Evolutionary conservation across 2,329 filamentous ascomycete species (phyloP).

Genomic region (Furcasterigmium furcatum): DNA sequence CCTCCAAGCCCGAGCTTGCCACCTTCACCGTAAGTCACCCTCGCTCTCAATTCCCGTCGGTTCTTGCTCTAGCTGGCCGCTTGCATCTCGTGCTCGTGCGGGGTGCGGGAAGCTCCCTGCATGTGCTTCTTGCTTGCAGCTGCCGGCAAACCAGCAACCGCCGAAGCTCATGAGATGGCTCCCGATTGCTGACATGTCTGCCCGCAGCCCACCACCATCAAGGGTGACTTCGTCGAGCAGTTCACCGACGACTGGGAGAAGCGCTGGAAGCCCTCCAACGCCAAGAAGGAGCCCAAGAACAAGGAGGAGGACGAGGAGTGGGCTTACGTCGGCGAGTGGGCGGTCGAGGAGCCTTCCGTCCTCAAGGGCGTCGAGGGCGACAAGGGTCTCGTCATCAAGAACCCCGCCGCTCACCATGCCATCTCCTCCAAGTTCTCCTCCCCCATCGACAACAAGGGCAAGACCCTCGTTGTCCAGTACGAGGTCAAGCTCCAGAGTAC

Average conservation of each 20-base stretch:
- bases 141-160: no score
- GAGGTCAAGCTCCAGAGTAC: constrained; percentile 99
- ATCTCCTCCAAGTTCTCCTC: constrained; percentile 98
- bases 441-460: constrained; percentile 95
- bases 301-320: constrained; percentile 85
- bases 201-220: constrained; percentile 74
- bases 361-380: constrained; percentile 92
- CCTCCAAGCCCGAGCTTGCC: constrained; percentile 64
- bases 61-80: not conserved
- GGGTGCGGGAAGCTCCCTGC: constrained; percentile 1
- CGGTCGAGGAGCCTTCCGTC: constrained; percentile 88
- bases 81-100: constrained; percentile 2
- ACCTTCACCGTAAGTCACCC: constrained; percentile 76
- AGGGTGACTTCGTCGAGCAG: constrained; percentile 96
- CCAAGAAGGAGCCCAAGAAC: constrained; percentile 84
- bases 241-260: constrained; percentile 96
- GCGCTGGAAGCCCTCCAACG: constrained; percentile 91
- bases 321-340: constrained; percentile 96
- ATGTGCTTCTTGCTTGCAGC: no score
- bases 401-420: constrained; percentile 95
- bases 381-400: constrained; percentile 97
- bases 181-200: not conserved
- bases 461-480: constrained; percentile 96
- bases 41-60: not conserved
- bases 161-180: no score